Base-by-base conservation (phyloP, 2,329 filamentous ascomycete genomes). In the Fusarium oxysporum region DNA sequence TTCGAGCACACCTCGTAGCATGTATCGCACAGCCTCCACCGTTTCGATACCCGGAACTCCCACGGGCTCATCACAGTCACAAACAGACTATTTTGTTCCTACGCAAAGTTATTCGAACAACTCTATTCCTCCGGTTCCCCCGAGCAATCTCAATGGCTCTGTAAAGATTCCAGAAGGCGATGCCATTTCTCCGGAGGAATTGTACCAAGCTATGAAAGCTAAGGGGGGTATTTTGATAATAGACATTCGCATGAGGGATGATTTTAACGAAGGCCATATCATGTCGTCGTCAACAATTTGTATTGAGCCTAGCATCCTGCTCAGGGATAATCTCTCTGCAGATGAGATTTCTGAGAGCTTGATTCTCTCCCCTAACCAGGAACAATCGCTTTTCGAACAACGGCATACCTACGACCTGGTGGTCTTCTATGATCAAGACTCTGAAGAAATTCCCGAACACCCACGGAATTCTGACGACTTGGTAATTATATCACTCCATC, bases 221-320 rank as follows among this genome's bases (percentile, higher is more conserved):
- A 87, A 78, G 62, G 73, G 77, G 68, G 94, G 83, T 83, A 86
- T 98, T 30, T 84, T 99, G 17, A 81, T 98, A 30, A 94, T 99
- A 72, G 96, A 99, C 81, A 90, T 98, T 45, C 91, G 96, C 43
- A 85, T 89, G 62, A 91, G 96, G 32, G 90, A 93, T 59, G 89
- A 93, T 13, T 99, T 93, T 78, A 94, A 98, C 75, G 88, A 92
- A 53, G 96, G 96, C 0, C 96, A 99, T 79, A 95, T 99, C 71
- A 92, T 93, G 84, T 91, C 93, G 10, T 91, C 91, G 62, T 92
- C 90, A 10, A 93, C 95, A 43, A 94, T 99, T 48, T 99, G 96
- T 81, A 89, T 99, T 68, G 96, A 99, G 77, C 94, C 95, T 6
- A 86, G 85, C 30, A 89, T 97, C 48, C 88, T 92, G 14, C 81